Evolutionary conservation across 257 asterid genomes (phyloP).

Genomic region (Catharanthus roseus): DNA sequence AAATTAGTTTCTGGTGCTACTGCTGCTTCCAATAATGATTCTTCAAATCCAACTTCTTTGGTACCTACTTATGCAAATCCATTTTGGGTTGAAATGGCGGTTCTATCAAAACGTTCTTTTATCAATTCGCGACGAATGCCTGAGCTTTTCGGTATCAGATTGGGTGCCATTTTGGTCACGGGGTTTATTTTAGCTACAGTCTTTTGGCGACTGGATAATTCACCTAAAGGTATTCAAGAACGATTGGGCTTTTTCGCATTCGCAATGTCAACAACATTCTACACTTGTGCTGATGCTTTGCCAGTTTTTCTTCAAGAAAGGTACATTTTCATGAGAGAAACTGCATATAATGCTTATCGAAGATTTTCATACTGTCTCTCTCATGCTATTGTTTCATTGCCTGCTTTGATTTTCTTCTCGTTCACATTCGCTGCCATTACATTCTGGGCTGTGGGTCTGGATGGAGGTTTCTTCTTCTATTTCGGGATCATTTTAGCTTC

Average conservation of each 20-base stretch:
- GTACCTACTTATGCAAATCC: slow-evolving; percentile 40
- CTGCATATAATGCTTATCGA: slow-evolving; percentile 39
- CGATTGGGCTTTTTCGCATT: slow-evolving; percentile 34
- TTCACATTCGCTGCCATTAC: slow-evolving; percentile 29
- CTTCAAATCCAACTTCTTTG: slow-evolving; percentile 14
- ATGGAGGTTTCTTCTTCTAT: slow-evolving; percentile 43
- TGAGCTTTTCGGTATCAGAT: slow-evolving; percentile 30
- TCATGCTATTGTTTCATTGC: slow-evolving; percentile 32
- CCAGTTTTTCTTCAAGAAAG: slow-evolving; percentile 36
- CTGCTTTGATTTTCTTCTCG: slow-evolving; percentile 26
- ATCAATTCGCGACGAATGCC: slow-evolving; percentile 39
- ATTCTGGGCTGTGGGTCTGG: slow-evolving; percentile 38
- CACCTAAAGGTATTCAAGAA: slow-evolving; percentile 39
- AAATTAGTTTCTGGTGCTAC: slow-evolving; percentile 38
- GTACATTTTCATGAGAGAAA: slow-evolving; percentile 43
- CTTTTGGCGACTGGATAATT: slow-evolving; percentile 36
- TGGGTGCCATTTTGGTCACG: slow-evolving; percentile 35
- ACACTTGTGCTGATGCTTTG: slow-evolving; percentile 38
- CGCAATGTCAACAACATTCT: slow-evolving; percentile 39
- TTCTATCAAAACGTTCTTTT: slow-evolving; percentile 28
- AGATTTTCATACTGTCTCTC: slow-evolving; percentile 33
- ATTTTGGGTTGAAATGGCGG: slow-evolving; percentile 33
- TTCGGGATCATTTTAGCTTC: slow-evolving; percentile 51
- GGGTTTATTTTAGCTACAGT: slow-evolving; percentile 38
- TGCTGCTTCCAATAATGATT: no score